Evolutionary conservation across 1,284 basidiomycete genomes (phyloP).

Genomic region (Ceratobasidium sp.): DNA sequence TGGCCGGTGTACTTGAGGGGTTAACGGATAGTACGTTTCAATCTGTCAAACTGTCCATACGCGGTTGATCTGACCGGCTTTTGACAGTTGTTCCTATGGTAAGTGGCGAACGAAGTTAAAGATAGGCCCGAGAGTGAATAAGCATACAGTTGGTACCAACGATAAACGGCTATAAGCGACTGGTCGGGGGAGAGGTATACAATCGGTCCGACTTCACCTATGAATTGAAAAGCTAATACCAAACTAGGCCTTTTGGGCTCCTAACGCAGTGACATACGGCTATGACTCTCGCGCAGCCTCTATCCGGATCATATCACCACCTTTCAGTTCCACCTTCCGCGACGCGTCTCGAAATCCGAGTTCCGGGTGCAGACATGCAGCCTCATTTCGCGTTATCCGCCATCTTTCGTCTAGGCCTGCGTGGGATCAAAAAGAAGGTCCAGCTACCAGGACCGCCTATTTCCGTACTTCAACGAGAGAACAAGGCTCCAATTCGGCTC

Average conservation of each 20-base stretch:
- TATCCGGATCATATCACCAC: conserved; percentile 89
- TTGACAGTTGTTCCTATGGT: conserved; percentile 68
- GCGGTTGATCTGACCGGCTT: not conserved
- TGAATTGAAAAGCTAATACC: not conserved
- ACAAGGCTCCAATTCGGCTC: conserved; percentile 50
- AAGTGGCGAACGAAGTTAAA: conserved; percentile 44
- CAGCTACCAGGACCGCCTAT: conserved; percentile 76
- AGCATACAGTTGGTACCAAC: conserved; percentile 76
- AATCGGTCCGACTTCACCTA: not conserved
- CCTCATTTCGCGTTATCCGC: conserved; percentile 87
- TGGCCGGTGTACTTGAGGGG: conserved; percentile 89
- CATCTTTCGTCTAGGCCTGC: conserved; percentile 83
- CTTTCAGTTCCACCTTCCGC: conserved; percentile 78
- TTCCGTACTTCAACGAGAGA: conserved; percentile 52
- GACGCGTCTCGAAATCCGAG: conserved; percentile 87
- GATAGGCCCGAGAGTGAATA: conserved; percentile 48
- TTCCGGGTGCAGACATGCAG: conserved; percentile 96
- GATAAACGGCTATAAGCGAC: conserved; percentile 96
- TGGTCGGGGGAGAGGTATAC: conserved; percentile 83
- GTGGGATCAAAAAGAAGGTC: conserved; percentile 83
- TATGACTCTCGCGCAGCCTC: conserved; percentile 94
- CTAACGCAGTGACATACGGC: conserved; percentile 90
- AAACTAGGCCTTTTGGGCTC: conserved; percentile 81
- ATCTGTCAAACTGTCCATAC: not conserved
- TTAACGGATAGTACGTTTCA: conserved; percentile 76